Base-by-base conservation (phyloP, 805 yeast species). In the Jamesozyma piceae region DNA sequence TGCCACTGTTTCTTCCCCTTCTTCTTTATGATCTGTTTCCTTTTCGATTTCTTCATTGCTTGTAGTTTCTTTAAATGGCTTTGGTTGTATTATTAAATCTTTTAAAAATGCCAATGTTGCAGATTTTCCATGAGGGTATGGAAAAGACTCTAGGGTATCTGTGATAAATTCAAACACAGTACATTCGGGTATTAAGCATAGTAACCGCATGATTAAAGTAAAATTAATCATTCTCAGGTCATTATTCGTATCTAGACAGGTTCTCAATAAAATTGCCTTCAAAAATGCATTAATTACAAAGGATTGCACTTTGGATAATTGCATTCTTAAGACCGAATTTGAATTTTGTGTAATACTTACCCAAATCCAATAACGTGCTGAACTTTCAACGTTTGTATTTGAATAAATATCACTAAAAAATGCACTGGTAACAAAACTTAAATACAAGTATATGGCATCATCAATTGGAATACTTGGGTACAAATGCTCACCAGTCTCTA, bases 31-130 rank as follows among this genome's bases (percentile, higher is more conserved):
- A 8, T 10, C 17, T 13, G 17, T 33, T 4, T 27, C 18, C 17
- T 22, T 17, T n/a, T n/a, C n/a, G n/a, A n/a, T n/a, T n/a, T 28
- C n/a, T 27, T 14, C 18, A 2, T 14, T 36, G 11, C 14, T 19
- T 8, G n/a, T 14, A 18, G 17, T 33, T 4, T 27, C 18, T 22
- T 22, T 17, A 8, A 9, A 41, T 26, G 42, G 43, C 17, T 47
- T 48, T 5, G 54, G 52, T 47, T 73, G 71, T 4, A 72, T 51
- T 49, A 78, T 59, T 48, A 87, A 67, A 50, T 80, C 86, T 57
- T 82, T 86, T 54, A 87, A 70, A 20, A 86, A 77, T 3, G 80
- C 76, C 15, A 86, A 72, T 30, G 78, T 63, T 3, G 77, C 77
- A 20, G 80, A 69, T 50, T 78, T 77, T 19, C 76, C 74, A 32